A percentile compares a stretch with the other conserved stretches of the same genome.
Evolutionary conservation across 257 asterid species (phyloP).

Genomic region (Leptodermis oblonga): DNA sequence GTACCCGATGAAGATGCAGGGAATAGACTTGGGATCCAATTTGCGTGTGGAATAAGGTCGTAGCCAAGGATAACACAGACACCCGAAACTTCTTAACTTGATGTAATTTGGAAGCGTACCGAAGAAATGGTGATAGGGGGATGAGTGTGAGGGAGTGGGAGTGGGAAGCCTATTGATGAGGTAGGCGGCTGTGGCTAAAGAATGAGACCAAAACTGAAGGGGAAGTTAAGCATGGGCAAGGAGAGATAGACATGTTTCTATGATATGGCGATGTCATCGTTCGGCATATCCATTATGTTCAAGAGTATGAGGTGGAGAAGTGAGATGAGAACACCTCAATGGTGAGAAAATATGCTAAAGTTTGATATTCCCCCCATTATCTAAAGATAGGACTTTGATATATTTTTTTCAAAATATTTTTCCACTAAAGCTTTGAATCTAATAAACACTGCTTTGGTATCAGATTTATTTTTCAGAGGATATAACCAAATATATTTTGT

Average conservation of each 20-base stretch:
- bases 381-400: background rate
- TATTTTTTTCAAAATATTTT: no score
- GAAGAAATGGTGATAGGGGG: background rate
- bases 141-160: background rate
- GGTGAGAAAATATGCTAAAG: no score
- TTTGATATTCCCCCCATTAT: background rate
- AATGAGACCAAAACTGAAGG: background rate
- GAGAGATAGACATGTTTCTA: background rate
- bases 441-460: background rate
- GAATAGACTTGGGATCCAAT: background rate
- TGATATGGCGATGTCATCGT: background rate
- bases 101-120: background rate
- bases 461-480: background rate
- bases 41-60: background rate
- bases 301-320: background rate
- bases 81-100: background rate
- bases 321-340: background rate
- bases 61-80: background rate
- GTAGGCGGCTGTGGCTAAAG: background rate
- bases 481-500: background rate
- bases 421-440: background rate
- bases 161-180: background rate
- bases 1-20: slow-evolving; percentile 10
- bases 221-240: background rate
- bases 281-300: background rate